Evolutionary conservation across 441 rosid genomes (phyloP).

Genomic region (Corymbia calophylla): DNA sequence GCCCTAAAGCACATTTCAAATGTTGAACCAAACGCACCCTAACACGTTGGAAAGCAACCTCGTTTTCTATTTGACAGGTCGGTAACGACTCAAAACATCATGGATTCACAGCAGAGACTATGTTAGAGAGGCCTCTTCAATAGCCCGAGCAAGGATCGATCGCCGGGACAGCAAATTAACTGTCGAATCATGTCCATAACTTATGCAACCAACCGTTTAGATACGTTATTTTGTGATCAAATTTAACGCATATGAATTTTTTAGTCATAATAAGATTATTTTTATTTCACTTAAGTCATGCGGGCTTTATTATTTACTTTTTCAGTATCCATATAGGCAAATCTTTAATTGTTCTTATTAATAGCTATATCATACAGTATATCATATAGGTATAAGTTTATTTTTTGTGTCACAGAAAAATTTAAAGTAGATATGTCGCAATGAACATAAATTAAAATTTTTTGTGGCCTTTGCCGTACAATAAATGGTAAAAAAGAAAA

Average conservation of each 20-base stretch:
- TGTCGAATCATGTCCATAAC: background rate
- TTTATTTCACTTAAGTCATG: background rate
- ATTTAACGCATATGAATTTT: background rate
- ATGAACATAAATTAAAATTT: no score
- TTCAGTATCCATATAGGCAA: accelerated
- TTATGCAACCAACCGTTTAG: background rate
- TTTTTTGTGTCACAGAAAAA: no score
- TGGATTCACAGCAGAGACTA: background rate
- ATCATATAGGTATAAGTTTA: no score
- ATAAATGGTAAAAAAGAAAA: background rate
- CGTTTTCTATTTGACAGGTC: background rate
- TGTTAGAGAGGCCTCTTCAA: background rate
- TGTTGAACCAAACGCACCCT: no score
- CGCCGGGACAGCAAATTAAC: background rate
- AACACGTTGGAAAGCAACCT: background rate
- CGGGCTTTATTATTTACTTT: background rate
- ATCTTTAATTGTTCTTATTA: no score
- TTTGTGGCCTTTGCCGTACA: background rate
- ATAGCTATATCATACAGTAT: no score
- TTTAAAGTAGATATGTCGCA: no score
- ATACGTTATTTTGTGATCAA: background rate
- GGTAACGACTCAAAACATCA: background rate
- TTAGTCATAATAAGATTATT: no score
- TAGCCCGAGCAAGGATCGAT: background rate
- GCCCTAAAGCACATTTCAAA: no score